phyloP scores from a whole-genome alignment of 2,329 filamentous ascomycete species.

The Aspergillus glaucus region DNA sequence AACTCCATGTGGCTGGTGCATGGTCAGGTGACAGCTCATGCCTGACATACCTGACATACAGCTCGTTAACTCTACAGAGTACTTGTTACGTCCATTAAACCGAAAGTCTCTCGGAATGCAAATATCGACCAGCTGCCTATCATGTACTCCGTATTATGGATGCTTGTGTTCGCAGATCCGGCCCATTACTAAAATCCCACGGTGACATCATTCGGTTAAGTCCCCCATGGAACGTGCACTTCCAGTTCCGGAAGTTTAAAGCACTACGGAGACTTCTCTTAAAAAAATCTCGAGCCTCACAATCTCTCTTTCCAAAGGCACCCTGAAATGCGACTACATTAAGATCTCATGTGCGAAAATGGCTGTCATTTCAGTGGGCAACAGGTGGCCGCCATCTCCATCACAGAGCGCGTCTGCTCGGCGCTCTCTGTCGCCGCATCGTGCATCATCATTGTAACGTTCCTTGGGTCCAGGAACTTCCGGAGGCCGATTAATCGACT shows the following conservation, averaged over 20 bases:
- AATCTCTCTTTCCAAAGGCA: not conserved
- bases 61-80: not conserved
- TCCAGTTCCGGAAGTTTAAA: not conserved
- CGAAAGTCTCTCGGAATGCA: not conserved
- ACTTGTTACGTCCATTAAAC: not conserved
- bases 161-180: no score
- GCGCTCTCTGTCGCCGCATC: constrained; percentile 13
- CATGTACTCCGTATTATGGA: not conserved
- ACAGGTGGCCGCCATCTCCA: constrained; percentile 5
- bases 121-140: not conserved
- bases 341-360: not conserved
- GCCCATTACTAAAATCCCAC: not conserved
- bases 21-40: not conserved
- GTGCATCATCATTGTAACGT: constrained; percentile 16
- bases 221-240: not conserved
- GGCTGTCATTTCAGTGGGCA: not conserved
- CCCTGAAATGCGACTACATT: not conserved
- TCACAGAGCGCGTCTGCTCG: constrained; percentile 16
- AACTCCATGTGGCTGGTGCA: not conserved
- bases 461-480: constrained; percentile 12
- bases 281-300: not conserved
- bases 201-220: not conserved
- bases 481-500: constrained; percentile 60
- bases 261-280: not conserved
- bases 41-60: not conserved